Evolutionary conservation across 139 green algal genomes (phyloP).

Genomic region (Coccomyxa sp.): DNA sequence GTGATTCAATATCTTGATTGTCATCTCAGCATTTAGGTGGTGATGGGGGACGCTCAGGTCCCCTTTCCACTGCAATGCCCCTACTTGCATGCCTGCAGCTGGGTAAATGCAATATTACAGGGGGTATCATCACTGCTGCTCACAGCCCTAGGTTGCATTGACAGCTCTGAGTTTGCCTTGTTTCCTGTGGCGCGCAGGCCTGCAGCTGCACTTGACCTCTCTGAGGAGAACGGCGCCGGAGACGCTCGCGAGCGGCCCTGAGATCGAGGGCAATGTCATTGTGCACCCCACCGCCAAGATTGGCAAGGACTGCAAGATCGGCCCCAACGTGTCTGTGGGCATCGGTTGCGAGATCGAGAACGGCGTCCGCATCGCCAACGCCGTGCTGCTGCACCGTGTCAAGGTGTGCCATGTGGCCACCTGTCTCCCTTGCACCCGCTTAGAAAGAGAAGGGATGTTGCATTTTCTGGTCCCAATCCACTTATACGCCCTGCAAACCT

Average conservation of each 20-base stretch:
- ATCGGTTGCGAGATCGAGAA: conserved; percentile 78
- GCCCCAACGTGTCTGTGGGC: conserved; percentile 89
- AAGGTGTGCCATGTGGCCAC: conserved; percentile 29
- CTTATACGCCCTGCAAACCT: not conserved
- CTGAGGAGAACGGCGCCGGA: conserved; percentile 51
- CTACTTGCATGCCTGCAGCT: too few relatives aligned
- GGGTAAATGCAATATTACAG: too few relatives aligned
- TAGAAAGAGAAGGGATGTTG: too few relatives aligned
- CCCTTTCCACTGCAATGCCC: too few relatives aligned
- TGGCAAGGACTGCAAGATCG: conserved; percentile 76
- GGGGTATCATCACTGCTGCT: too few relatives aligned
- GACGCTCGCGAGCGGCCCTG: conserved; percentile 47
- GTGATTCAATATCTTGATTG: too few relatives aligned
- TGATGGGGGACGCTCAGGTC: too few relatives aligned
- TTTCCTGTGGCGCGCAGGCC: conserved; percentile 34
- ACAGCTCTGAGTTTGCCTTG: too few relatives aligned
- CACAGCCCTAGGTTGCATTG: too few relatives aligned
- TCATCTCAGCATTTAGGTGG: too few relatives aligned
- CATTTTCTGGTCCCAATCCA: not conserved
- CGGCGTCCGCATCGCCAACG: conserved; percentile 87
- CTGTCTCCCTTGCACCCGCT: not conserved
- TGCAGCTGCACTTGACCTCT: conserved; percentile 83
- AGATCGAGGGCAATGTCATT: conserved; percentile 72
- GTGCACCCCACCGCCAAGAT: conserved; percentile 75
- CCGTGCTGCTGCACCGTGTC: conserved; percentile 80